Evolutionary conservation across 768 basidiomycete species (phyloP).

Genomic region (Dioszegia crocea): DNA sequence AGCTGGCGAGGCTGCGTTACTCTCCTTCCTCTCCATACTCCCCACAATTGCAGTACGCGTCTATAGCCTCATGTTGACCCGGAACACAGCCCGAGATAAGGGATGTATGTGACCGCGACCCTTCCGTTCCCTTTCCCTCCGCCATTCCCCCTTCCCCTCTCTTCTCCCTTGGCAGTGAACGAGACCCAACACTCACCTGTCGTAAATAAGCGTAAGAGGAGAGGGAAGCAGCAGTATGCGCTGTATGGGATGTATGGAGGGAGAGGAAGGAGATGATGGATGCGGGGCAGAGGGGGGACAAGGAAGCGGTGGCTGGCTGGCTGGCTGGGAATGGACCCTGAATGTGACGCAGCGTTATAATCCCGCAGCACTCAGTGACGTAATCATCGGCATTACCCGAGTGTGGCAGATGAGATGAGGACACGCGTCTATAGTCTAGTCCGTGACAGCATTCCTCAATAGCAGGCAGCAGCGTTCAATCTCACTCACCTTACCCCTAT

Average conservation of each 20-base stretch:
- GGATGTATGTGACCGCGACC: no score
- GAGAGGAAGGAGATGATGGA: not conserved
- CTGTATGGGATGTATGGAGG: not conserved
- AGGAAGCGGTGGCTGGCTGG: not conserved
- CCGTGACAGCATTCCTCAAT: not conserved
- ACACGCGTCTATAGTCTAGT: not conserved
- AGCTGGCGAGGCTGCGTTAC: no score
- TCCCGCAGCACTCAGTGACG: not conserved
- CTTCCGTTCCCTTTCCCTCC: no score
- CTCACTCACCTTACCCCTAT: not conserved
- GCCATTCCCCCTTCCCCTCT: not conserved
- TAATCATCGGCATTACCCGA: not conserved
- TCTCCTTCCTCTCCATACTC: no score
- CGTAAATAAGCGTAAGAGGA: conserved; percentile 5
- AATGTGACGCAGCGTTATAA: not conserved
- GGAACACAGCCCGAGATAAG: no score
- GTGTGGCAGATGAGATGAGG: conserved; percentile 8
- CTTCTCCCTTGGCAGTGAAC: not conserved
- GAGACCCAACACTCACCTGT: not conserved
- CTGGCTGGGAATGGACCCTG: not conserved
- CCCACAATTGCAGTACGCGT: no score
- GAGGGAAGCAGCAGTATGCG: not conserved
- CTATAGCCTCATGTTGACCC: no score
- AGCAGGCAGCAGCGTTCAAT: not conserved
- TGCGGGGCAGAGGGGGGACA: not conserved